Evolutionary conservation across 2,329 filamentous ascomycete species (phyloP), one percentile per base, ranked within the genome.

Genomic region (Diplodia mutila): DNA sequence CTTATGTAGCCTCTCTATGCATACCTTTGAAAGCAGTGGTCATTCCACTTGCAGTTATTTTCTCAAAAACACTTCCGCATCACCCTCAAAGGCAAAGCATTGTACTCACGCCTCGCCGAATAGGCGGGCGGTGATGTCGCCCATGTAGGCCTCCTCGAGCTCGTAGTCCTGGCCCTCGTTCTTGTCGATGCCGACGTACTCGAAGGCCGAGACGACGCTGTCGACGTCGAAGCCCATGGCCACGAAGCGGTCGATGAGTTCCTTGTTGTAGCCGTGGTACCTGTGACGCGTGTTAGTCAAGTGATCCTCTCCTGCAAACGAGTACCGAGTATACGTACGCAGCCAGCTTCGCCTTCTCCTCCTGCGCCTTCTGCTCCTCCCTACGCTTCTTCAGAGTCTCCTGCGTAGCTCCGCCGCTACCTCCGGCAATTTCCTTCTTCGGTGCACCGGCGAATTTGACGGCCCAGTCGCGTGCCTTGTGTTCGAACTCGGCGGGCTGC

Each of bases 151-250:
- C 74, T 95, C 91, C 75, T 96, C 92, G n/a, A 97, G 82, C 73
- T 92, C 89, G 77, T 96, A 95, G 75, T 95, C 91, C 71, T 90
- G 84, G 0, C 93, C 93, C 29, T 85, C 86, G 72, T 90, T 92
- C 21, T 87, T 87, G 70, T 94, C 91, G 71, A 97, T 94, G 6
- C 92, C 91, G 8, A 95, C 89, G 69, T 86, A 91, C 64, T 90
- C 85, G 74, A 97, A 97, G 0, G 93, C 92, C 11, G 90, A 86
- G 0, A 97, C 93, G 1, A 98, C 93, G n/a, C 87, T 85, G 59
- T 94, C 91, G 1, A 97, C 86, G 67, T 93, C 89, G 73, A 98
- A 98, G 12, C 94, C 94, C 94, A 98, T 98, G 73, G 84, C 87
- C 18, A 91, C 88, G 73, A 98, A 98, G 4, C 90, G 87, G 74